These are phyloP conservation scores for Diutina siamensis DNA, from an alignment of 1,139 yeast genomes.

Conservation along the genomic window DNA sequence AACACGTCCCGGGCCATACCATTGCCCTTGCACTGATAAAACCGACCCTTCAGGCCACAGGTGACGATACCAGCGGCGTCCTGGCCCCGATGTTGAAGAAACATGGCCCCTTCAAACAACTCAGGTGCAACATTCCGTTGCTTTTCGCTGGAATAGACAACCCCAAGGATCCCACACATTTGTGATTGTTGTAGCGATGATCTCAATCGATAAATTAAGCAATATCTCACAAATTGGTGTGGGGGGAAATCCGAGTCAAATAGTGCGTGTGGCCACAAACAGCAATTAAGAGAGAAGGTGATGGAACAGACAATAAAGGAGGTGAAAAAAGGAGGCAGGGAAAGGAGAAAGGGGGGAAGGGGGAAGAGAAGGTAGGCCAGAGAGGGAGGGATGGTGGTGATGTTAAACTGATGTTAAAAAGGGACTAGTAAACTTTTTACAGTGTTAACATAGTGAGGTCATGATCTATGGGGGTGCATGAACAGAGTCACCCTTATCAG, in stretches of 20 bases:
- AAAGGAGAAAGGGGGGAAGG: no score
- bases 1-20: slow-evolving; percentile 98
- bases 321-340: no score
- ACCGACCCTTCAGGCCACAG: slow-evolving; percentile 85
- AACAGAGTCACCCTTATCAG: no score
- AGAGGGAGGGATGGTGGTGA: no score
- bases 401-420: no score
- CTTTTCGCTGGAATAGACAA: slow-evolving; percentile 67
- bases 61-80: slow-evolving; percentile 99
- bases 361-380: no score
- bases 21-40: slow-evolving; percentile 96
- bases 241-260: not conserved
- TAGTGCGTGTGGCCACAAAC: not conserved
- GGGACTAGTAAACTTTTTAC: no score
- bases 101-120: slow-evolving; percentile 85
- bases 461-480: no score
- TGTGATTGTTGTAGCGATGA: not conserved
- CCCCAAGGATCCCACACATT: slow-evolving; percentile 95
- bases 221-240: not conserved
- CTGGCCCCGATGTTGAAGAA: slow-evolving; percentile 95
- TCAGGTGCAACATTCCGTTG: slow-evolving; percentile 72
- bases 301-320: no score
- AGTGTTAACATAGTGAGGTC: no score
- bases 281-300: not conserved
- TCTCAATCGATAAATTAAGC: not conserved